Evolutionary conservation across 768 basidiomycete species (phyloP).

Genomic region (Tulasnella sp.): DNA sequence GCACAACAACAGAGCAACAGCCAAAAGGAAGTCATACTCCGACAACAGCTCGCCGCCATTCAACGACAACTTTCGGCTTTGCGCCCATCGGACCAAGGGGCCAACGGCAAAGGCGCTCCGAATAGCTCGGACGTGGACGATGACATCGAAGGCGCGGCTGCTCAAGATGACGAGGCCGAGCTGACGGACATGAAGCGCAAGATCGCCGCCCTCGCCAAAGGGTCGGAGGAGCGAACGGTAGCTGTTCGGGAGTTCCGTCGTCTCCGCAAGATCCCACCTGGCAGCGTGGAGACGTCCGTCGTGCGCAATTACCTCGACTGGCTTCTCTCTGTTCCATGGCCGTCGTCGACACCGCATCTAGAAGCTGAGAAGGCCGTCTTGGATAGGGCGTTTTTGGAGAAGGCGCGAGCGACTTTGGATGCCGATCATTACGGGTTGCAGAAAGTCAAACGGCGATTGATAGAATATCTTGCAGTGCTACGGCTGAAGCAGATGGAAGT

Average conservation of each 20-base stretch:
- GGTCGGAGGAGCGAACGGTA: conserved; percentile 72
- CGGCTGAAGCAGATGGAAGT: conserved; percentile 25
- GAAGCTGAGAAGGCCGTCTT: conserved; percentile 29
- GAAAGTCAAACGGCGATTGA: conserved; percentile 80
- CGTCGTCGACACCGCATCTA: conserved; percentile 16
- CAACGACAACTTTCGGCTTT: conserved; percentile 60
- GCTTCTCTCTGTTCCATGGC: conserved; percentile 78
- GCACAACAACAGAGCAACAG: conserved; percentile 80
- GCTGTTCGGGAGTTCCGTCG: conserved; percentile 75
- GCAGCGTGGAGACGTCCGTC: conserved; percentile 85
- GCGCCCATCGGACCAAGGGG: conserved; percentile 19
- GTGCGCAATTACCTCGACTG: conserved; percentile 85
- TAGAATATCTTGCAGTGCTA: conserved; percentile 87
- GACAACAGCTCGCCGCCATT: conserved; percentile 72
- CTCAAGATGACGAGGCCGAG: conserved; percentile 66
- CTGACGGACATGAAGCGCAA: conserved; percentile 57
- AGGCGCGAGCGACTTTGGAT: conserved; percentile 71
- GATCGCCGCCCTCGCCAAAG: conserved; percentile 61
- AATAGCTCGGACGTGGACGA: conserved; percentile 47
- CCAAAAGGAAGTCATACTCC: conserved; percentile 77
- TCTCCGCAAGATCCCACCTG: conserved; percentile 76
- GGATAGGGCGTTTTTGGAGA: conserved; percentile 48
- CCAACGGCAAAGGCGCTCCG: background rate
- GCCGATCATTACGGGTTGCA: conserved; percentile 87
- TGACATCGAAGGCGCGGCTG: conserved; percentile 29